Percentiles rank a stretch among this genome's conserved stretches.
Conservation (phyloP, 257 asterid species). For the Capsicum pubescens region DNA sequence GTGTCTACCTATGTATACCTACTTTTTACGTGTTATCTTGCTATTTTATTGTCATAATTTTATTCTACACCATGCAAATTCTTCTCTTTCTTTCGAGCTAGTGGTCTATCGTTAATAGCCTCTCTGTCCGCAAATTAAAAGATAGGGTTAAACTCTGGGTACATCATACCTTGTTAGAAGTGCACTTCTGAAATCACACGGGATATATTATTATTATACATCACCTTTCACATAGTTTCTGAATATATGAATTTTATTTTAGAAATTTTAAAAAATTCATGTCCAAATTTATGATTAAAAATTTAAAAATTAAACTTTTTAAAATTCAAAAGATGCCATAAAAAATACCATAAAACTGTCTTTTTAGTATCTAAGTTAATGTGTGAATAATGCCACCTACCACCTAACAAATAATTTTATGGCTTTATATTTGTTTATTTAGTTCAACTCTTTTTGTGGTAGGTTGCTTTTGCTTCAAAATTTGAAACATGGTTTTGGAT, state of each 20-base stretch:
- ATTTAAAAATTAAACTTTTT: background rate
- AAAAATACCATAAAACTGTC: background rate
- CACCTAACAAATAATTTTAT: background rate
- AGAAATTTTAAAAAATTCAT: background rate
- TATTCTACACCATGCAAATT: no score
- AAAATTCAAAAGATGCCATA: background rate
- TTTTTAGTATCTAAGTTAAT: background rate
- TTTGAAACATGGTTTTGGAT: background rate
- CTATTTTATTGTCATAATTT: no score
- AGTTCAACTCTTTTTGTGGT: background rate
- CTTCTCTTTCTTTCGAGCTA: no score
- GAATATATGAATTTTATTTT: background rate
- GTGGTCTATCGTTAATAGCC: no score
- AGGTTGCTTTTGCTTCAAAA: slow-evolving; percentile 1
- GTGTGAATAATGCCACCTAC: slow-evolving; percentile 17
- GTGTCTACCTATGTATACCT: no score
- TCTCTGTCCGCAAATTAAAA: no score
- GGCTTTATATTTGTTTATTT: background rate
- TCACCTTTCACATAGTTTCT: background rate
- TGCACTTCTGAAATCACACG: no score
- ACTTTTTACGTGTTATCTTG: no score
- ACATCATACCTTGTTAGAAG: no score
- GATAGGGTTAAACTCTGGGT: no score
- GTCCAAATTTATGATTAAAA: background rate
- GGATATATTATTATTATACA: background rate